Evolutionary conservation across 768 basidiomycete genomes (phyloP).

Genomic region (Pleurotus ostreatus): DNA sequence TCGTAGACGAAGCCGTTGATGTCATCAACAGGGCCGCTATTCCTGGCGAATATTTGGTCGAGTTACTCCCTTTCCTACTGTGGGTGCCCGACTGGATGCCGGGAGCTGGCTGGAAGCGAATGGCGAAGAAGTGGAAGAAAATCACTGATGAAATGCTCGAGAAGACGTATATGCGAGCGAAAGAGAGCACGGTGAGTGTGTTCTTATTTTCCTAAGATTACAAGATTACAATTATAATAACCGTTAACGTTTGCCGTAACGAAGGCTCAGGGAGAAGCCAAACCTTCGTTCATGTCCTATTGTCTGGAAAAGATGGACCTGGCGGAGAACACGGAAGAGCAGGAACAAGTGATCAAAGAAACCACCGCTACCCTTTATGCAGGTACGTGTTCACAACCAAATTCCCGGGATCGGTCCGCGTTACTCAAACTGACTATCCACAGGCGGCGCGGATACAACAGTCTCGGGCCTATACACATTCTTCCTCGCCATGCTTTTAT

Average conservation of each 20-base stretch:
- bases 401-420: no score
- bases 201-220: neutral
- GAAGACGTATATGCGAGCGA: slow-evolving; percentile 27
- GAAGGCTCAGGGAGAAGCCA: slow-evolving; percentile 17
- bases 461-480: slow-evolving; percentile 16
- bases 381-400: neutral
- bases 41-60: slow-evolving; percentile 9
- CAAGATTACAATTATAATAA: no score
- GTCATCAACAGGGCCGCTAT: neutral
- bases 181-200: slow-evolving; percentile 18
- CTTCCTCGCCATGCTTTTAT: slow-evolving; percentile 24
- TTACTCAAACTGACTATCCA: no score
- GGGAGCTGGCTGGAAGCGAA: slow-evolving; percentile 53
- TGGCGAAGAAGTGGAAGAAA: slow-evolving; percentile 40
- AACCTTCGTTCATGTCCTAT: slow-evolving; percentile 19
- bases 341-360: slow-evolving; percentile 17
- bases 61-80: slow-evolving; percentile 17
- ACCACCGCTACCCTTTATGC: slow-evolving; percentile 9
- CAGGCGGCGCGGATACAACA: slow-evolving; percentile 27
- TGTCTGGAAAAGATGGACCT: slow-evolving; percentile 12
- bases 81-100: slow-evolving; percentile 56
- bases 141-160: slow-evolving; percentile 31
- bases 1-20: neutral
- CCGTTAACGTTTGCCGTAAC: no score
- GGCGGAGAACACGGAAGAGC: slow-evolving; percentile 15